Evolutionary conservation across 345 rosid genomes (phyloP).

Genomic region (Linum lewisii): DNA sequence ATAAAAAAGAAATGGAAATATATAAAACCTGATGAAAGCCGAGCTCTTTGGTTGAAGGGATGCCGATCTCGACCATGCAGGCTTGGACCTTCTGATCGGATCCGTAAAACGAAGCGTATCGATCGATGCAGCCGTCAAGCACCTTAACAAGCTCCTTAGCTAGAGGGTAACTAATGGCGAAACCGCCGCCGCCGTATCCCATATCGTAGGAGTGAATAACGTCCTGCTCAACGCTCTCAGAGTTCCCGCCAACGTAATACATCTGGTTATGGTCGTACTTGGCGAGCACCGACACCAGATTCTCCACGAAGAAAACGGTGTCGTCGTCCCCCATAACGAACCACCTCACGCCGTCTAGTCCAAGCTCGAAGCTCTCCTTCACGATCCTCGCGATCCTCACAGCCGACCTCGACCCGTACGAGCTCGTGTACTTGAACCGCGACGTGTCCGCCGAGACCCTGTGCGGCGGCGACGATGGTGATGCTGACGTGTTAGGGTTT

Average conservation of each 20-base stretch:
- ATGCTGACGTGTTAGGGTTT: conserved; percentile 28
- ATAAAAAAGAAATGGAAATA: not conserved
- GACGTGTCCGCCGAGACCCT: conserved; percentile 59
- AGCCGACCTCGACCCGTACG: conserved; percentile 68
- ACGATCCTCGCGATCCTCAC: conserved; percentile 65
- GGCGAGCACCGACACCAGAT: conserved; percentile 44
- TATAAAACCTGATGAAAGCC: conserved; percentile 81
- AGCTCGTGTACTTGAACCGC: conserved; percentile 50
- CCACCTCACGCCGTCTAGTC: conserved; percentile 69
- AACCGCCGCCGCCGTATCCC: conserved; percentile 92
- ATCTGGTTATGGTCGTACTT: conserved; percentile 84
- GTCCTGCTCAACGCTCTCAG: conserved; percentile 86
- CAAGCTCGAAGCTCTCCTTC: conserved; percentile 72
- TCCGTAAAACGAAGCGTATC: conserved; percentile 61
- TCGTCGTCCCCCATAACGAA: conserved; percentile 94
- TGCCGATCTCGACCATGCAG: conserved; percentile 74
- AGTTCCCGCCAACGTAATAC: conserved; percentile 75
- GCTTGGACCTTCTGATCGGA: conserved; percentile 80
- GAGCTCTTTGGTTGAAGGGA: conserved; percentile 63
- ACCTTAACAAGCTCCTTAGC: conserved; percentile 59
- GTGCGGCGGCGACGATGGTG: conserved; percentile 40
- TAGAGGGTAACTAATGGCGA: conserved; percentile 67
- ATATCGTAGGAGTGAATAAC: conserved; percentile 64
- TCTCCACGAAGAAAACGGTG: conserved; percentile 73
- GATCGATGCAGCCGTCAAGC: conserved; percentile 76